Base-by-base conservation (phyloP, 208 protist species). In the Trypanosoma theileri region DNA sequence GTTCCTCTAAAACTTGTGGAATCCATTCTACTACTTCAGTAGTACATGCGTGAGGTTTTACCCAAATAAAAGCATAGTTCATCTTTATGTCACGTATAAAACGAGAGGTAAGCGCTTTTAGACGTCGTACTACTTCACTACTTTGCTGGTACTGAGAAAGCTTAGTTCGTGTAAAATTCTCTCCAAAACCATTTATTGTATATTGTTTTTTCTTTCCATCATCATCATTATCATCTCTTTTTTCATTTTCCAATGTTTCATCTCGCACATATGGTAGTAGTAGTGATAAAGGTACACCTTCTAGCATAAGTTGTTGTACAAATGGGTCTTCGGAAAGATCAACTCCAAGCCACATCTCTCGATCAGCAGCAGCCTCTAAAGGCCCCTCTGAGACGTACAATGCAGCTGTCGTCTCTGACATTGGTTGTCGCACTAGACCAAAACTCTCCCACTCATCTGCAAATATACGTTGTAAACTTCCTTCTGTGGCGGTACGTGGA, bases 41-140 rank as follows among this genome's bases (percentile, higher is more conserved):
- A 6, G 75, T 94, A 35, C 70, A 66, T 21, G 80, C 84, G 63
- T 82, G 78, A 13, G 91, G 91, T 60, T 93, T 86, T 46, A 96
- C 67, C 82, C 89, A 94, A 22, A 96, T 13, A 54, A 96, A 92
- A 17, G 80, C 91, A 57, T 91, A 81, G 59, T 93, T 89, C 59
- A 80, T 75, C 46, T 61, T 62, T 51, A 66, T 58, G 40, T 10
- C 74, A 45, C 80, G 74, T 42, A 51, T 54, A n/a, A 71, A 60
- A 3, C 64, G 72, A 21, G 62, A 69, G 50, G 77, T 66, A 22
- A 81, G 67, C 4, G 64, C 64, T 58, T 75, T 73, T n/a, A 85
- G 53, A 17, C 66, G 66, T 9, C 66, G 69, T n/a, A 85, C 56
- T 2, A 72, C 71, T 57, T 76, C 70, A 59, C 69, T 80, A 26